phyloP scores from a whole-genome alignment of 345 rosid species.

The Lenwebbia sp. region DNA sequence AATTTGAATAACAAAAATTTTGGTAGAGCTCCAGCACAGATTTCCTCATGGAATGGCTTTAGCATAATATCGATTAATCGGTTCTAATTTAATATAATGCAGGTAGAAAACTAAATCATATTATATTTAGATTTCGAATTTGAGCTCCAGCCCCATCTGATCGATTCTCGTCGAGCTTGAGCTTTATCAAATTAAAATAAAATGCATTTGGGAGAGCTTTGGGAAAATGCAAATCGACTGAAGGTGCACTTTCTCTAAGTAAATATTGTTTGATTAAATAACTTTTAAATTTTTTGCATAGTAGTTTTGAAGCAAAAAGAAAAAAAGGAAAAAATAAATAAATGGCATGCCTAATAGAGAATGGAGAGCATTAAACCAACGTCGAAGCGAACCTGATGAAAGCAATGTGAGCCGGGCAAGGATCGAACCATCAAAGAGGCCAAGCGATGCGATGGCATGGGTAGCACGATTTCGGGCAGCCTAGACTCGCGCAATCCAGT shows the following conservation, averaged over 20 bases:
- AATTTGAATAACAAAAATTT: neutral
- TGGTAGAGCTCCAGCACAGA: neutral
- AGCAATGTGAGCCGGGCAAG: neutral
- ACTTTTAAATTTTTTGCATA: neutral
- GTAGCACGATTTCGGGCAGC: neutral
- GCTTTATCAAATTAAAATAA: neutral
- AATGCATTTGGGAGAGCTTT: neutral
- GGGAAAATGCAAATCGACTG: neutral
- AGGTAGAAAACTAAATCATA: too few relatives aligned
- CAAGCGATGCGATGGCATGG: neutral
- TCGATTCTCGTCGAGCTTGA: too few relatives aligned
- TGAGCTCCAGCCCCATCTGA: too few relatives aligned
- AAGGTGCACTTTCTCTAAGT: neutral
- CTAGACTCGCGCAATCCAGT: neutral
- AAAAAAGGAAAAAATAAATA: neutral
- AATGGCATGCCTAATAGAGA: rapidly evolving
- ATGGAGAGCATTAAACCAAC: neutral
- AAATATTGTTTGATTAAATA: neutral
- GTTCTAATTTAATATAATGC: neutral
- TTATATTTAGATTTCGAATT: neutral
- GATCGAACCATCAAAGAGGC: neutral
- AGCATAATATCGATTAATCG: neutral
- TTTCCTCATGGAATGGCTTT: neutral
- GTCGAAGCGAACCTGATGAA: neutral
- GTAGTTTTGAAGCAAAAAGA: neutral